Conservation (phyloP, 2,329 filamentous ascomycete genomes). For the Phaeosphaeriaceae sp. region DNA sequence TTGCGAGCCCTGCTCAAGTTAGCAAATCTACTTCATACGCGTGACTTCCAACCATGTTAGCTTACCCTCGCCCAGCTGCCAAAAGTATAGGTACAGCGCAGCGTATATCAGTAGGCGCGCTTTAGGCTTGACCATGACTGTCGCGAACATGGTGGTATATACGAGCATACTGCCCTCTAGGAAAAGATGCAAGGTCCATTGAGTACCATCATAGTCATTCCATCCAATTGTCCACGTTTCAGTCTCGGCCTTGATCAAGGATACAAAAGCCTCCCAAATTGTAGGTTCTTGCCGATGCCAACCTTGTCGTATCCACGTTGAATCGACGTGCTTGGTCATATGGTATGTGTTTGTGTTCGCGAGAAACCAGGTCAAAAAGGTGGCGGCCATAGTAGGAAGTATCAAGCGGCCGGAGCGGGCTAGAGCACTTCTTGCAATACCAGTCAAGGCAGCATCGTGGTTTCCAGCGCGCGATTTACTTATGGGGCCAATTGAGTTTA, state of each 20-base stretch:
- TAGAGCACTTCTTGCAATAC: conserved; percentile 64
- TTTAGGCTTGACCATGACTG: conserved; percentile 46
- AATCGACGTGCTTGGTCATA: conserved; percentile 63
- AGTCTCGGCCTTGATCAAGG: conserved; percentile 38
- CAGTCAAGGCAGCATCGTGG: conserved; percentile 59
- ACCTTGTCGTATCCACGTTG: conserved; percentile 62
- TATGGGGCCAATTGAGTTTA: conserved; percentile 68
- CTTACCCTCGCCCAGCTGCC: conserved; percentile 46
- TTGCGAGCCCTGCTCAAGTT: conserved; percentile 36
- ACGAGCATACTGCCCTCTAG: conserved; percentile 52
- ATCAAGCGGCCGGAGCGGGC: conserved; percentile 64
- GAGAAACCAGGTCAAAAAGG: conserved; percentile 61
- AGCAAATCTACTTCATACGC: conserved; percentile 8
- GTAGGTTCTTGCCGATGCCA: conserved; percentile 46
- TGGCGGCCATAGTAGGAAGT: conserved; percentile 63
- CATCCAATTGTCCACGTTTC: conserved; percentile 50
- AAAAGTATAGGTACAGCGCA: conserved; percentile 50
- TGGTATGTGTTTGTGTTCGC: conserved; percentile 64
- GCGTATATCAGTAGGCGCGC: conserved; percentile 45
- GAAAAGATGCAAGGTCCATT: conserved; percentile 53
- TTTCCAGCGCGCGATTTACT: conserved; percentile 62
- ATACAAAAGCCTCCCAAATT: conserved; percentile 38
- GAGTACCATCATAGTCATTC: conserved; percentile 51
- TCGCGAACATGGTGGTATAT: conserved; percentile 52
- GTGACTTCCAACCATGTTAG: neutral